Evolutionary conservation across 2,329 filamentous ascomycete genomes (phyloP).

Genomic region (Tolypocladium tundrense): DNA sequence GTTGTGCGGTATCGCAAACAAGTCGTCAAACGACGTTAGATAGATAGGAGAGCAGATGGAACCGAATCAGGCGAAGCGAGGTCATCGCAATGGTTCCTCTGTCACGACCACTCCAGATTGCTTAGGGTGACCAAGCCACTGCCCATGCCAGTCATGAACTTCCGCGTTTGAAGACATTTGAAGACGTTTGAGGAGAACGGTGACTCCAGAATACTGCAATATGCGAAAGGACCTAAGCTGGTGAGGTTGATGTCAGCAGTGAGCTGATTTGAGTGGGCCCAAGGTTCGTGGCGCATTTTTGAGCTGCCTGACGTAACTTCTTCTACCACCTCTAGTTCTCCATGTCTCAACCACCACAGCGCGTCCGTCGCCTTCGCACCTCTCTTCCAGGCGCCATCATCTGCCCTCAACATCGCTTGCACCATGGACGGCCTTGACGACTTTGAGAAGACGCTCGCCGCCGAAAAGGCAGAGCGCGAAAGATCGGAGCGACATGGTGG

Average conservation of each 20-base stretch:
- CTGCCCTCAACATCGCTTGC: neutral
- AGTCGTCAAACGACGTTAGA: too few species aligned
- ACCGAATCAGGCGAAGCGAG: too few species aligned
- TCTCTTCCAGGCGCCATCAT: neutral
- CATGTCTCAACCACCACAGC: neutral
- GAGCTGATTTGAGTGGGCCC: neutral
- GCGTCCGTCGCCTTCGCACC: neutral
- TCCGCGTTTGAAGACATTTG: too few species aligned
- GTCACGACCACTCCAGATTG: too few species aligned
- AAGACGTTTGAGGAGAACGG: too few species aligned
- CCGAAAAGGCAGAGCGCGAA: constrained; percentile 47
- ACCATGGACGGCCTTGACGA: constrained; percentile 52
- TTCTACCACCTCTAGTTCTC: neutral
- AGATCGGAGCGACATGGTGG: constrained; percentile 34
- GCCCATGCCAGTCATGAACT: too few species aligned
- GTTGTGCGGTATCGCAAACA: too few species aligned
- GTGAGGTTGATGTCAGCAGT: neutral
- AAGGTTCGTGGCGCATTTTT: neutral
- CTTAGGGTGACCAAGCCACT: too few species aligned
- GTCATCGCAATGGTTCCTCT: too few species aligned
- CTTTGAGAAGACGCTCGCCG: constrained; percentile 67
- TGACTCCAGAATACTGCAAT: too few species aligned
- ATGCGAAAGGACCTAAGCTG: too few species aligned
- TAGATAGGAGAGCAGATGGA: too few species aligned
- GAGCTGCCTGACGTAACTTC: neutral